phyloP scores from a whole-genome alignment of 129 eudicot genomes.

The Apium graveolens region DNA sequence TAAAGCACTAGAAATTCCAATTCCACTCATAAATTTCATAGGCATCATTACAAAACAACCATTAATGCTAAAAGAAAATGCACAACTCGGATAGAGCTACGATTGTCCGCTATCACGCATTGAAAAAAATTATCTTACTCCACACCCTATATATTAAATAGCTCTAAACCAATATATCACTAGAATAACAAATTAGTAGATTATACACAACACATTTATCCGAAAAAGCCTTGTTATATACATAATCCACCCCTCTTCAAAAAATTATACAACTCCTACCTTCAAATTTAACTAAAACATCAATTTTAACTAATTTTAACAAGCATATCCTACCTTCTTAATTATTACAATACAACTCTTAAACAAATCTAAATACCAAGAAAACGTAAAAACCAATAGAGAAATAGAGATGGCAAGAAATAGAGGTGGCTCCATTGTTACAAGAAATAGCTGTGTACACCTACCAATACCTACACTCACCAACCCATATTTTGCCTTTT shows the following conservation, averaged over 20 bases:
- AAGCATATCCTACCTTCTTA: too few species aligned
- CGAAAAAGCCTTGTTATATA: not conserved
- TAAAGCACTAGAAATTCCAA: not conserved
- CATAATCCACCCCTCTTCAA: not conserved
- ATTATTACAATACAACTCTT: too few species aligned
- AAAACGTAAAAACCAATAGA: too few species aligned
- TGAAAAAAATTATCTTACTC: not conserved
- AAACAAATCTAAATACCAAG: too few species aligned
- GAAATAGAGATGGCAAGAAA: too few species aligned
- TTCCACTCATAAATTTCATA: not conserved
- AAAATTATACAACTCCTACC: too few species aligned
- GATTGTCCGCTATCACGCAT: not conserved
- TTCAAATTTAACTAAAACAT: too few species aligned
- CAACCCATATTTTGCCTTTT: too few species aligned
- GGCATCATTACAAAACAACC: not conserved
- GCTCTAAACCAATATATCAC: not conserved
- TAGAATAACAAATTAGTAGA: not conserved
- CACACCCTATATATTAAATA: not conserved
- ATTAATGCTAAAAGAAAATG: not conserved
- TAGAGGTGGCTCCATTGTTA: too few species aligned
- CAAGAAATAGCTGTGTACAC: too few species aligned
- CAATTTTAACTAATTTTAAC: too few species aligned
- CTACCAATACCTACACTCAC: too few species aligned
- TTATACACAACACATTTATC: not conserved
- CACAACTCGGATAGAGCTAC: not conserved